A percentile compares a stretch with the other conserved stretches of the same genome.
Conservation (phyloP, 768 basidiomycete genomes). For the Trametopsis cervina region DNA sequence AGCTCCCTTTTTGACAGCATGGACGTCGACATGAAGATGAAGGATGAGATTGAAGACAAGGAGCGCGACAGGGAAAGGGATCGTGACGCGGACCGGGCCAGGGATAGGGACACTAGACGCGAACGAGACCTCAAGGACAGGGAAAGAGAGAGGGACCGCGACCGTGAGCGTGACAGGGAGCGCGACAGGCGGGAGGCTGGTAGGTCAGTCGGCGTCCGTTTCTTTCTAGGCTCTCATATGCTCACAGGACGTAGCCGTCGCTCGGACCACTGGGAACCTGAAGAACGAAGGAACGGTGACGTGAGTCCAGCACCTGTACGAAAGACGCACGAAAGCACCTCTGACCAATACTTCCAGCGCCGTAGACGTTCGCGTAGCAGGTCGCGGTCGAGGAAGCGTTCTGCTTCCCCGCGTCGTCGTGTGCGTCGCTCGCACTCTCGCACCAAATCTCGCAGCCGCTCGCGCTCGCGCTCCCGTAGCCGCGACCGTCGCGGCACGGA, state of each 20-base stretch:
- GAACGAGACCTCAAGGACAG: constrained; percentile 29
- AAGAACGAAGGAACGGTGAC: constrained; percentile 65
- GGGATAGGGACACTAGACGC: constrained; percentile 31
- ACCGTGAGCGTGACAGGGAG: constrained; percentile 34
- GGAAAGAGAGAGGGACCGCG: constrained; percentile 29
- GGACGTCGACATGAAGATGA: constrained; percentile 80
- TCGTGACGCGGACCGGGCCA: constrained; percentile 38
- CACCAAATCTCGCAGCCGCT: constrained; percentile 45
- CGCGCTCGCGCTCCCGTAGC: constrained; percentile 50
- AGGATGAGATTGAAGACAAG: constrained; percentile 69
- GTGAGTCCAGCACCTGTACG: too few relatives aligned
- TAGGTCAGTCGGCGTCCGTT: constrained; percentile 23
- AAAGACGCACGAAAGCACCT: too few relatives aligned
- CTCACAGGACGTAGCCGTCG: constrained; percentile 23
- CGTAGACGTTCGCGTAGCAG: constrained; percentile 64
- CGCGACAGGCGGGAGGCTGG: constrained; percentile 52
- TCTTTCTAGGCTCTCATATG: too few relatives aligned
- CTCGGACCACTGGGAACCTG: constrained; percentile 83
- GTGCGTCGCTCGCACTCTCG: constrained; percentile 51
- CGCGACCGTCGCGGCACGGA: constrained; percentile 58
- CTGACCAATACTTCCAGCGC: constrained; percentile 45
- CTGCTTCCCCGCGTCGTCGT: constrained; percentile 56
- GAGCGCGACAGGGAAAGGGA: constrained; percentile 35
- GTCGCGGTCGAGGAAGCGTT: constrained; percentile 67
- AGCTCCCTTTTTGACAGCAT: too few relatives aligned